Base-by-base conservation (phyloP, 2,329 filamentous ascomycete genomes). In the Cladophialophora immunda region DNA sequence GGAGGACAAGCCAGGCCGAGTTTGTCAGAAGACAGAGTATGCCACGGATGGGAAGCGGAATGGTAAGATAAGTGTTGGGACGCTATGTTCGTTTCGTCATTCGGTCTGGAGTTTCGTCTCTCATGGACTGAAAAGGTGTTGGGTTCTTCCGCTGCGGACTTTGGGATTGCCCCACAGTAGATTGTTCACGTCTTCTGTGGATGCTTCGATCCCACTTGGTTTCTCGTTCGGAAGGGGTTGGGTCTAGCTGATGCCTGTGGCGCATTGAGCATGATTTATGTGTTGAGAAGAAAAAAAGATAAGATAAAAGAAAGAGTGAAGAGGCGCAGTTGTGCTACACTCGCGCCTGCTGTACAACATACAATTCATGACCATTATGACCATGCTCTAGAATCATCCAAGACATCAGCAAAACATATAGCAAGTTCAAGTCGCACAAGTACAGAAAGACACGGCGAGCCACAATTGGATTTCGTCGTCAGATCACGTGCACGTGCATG, bases 1-100 rank as follows among this genome's bases (percentile, higher is more conserved):
- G 68, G 9, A 61, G 68, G 58, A 64, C 66, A 25, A 70, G 68
- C 55, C 68, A 70, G 29, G 63, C 64, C 8, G 57, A 64, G 25
- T 68, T 68, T 50, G 55, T 56, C 34, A 66, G 60, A 34, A n/a
- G 66, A 29, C 68, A 65, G 22, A 68, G 66, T 53, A 45, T 65
- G 67, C 52, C 65, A 15, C 22, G 58, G 4, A 29, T 67, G 30
- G 64, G 61, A 15, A 66, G 60, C 15, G 61, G 64, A 15, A 64
- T 65, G 57, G 36, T 58, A 13, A 56, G 64, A 50, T 67, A 63
- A 19, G 13, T 2, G 8, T 50, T 13, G 4, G 27, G 19, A 9
- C 17, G 17, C 11, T 4, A 27, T 25, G 17, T 50, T 50, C 1
- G 3, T 25, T 27, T 13, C 45, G 27, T 27, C 15, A 4, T 27